Conservation (phyloP, 1,139 yeast genomes). For the Pichia sp. region DNA sequence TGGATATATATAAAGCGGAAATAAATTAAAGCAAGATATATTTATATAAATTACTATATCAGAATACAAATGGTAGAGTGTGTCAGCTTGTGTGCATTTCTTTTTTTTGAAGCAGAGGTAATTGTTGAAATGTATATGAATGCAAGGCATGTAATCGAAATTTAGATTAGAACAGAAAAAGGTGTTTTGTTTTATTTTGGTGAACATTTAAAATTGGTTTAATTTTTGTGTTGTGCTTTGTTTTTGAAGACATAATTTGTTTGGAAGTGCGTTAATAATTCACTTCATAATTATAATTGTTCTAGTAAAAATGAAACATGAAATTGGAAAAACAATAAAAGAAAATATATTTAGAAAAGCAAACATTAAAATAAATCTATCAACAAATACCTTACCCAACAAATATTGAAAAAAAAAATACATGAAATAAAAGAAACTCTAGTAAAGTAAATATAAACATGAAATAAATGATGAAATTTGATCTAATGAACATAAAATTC, state of each 20-base stretch:
- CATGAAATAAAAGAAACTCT: slow-evolving; percentile 4
- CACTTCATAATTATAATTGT: neutral
- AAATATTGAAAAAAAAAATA: slow-evolving; percentile 6
- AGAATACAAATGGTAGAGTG: neutral
- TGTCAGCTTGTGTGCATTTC: too few species aligned
- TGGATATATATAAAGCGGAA: neutral
- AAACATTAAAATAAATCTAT: slow-evolving; percentile 4
- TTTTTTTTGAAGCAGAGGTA: too few species aligned
- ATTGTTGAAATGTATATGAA: too few species aligned
- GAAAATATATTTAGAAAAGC: slow-evolving; percentile 2
- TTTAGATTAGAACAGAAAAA: too few species aligned
- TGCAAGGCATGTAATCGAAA: too few species aligned
- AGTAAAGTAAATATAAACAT: slow-evolving; percentile 8
- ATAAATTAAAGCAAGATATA: neutral
- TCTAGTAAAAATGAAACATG: slow-evolving; percentile 5
- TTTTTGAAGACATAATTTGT: too few species aligned
- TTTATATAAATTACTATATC: neutral
- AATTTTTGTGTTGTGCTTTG: too few species aligned
- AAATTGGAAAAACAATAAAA: neutral
- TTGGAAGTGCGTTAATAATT: too few species aligned
- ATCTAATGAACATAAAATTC: slow-evolving; percentile 1
- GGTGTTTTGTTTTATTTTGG: too few species aligned
- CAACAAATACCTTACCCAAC: slow-evolving; percentile 8
- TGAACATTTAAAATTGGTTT: too few species aligned
- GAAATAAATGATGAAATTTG: slow-evolving; percentile 1